Evolutionary conservation across 2,329 filamentous ascomycete genomes (phyloP).

Genomic region (Whalleya microplaca): DNA sequence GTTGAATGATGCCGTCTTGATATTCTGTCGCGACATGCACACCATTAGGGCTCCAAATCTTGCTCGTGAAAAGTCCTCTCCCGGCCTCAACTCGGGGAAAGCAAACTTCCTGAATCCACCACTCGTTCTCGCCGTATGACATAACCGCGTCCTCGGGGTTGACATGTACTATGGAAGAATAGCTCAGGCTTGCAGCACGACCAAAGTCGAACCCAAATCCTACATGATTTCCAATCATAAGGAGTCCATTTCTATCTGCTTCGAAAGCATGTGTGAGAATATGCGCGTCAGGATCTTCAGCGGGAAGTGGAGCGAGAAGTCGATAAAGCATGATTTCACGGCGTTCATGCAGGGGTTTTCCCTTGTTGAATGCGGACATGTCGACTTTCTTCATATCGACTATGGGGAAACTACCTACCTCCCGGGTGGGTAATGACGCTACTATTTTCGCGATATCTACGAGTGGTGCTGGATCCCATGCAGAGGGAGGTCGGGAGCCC

Average conservation of each 20-base stretch:
- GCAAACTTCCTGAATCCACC: slow-evolving; percentile 58
- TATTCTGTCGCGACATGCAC: slow-evolving; percentile 58
- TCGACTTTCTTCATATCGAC: slow-evolving; percentile 61
- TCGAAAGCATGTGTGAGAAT: slow-evolving; percentile 54
- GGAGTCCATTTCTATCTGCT: slow-evolving; percentile 57
- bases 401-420: slow-evolving; percentile 51
- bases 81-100: slow-evolving; percentile 54
- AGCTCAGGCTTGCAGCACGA: slow-evolving; percentile 51
- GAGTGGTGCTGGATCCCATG: slow-evolving; percentile 51
- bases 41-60: slow-evolving; percentile 58
- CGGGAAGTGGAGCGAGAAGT: slow-evolving; percentile 47
- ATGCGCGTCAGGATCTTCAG: slow-evolving; percentile 48
- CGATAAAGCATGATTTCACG: slow-evolving; percentile 56
- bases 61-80: slow-evolving; percentile 51
- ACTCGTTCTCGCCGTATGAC: slow-evolving; percentile 43
- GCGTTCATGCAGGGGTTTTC: slow-evolving; percentile 46
- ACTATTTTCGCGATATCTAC: slow-evolving; percentile 49
- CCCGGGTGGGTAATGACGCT: slow-evolving; percentile 40
- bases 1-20: slow-evolving; percentile 53
- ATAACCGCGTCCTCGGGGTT: slow-evolving; percentile 54
- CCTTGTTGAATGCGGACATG: slow-evolving; percentile 50
- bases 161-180: slow-evolving; percentile 57
- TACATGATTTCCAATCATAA: slow-evolving; percentile 55
- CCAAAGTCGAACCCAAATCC: slow-evolving; percentile 49
- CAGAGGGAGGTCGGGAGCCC: slow-evolving; percentile 37